Evolutionary conservation across 1,284 basidiomycete species (phyloP), one percentile per base, ranked within the genome.

Genomic region (Ceratobasidium sp.): DNA sequence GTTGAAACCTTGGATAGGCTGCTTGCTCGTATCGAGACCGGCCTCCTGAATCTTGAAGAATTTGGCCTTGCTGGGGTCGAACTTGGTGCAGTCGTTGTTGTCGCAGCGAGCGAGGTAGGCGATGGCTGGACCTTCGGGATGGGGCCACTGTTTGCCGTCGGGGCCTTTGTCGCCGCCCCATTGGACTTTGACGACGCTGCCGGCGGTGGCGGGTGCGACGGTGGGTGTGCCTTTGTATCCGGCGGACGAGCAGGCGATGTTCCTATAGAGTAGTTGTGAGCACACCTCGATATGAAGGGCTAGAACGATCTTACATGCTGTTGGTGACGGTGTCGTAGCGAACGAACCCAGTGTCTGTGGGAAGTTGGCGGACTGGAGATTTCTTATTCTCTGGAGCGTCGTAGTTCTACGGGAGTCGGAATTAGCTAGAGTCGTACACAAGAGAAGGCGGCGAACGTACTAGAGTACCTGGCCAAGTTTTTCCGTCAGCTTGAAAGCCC

Each of bases 11-110:
- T 44, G 40, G 20, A 23, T 20, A 40, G n/a, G 61, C 39, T 9
- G 28, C 49, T 33, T 39, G 58, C 18, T 55, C 1, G 84, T 87
- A 63, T 90, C 82, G n/a, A 90, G 86, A 79, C 89, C 89, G 0
- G 85, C 84, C 82, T 90, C 83, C 69, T 86, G 86, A 78, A 90
- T 88, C 86, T 94, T 94, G 88, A 94, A 94, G 91, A 91, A 94
- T 82, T 90, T 85, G 1, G 92, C 92, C 15, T 87, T 83, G 2
- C 87, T 85, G 2, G 89, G 82, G 81, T 93, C 86, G 84, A 91
- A 93, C 79, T 90, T 84, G 82, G 89, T 87, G 84, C 93, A 94
- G 0, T 89, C 85, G 0, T 86, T 86, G 28, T 85, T 83, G 61
- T 39, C 44, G 1, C 89, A 81, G 13, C 42, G 86, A 0, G 92